Base-by-base conservation (phyloP, 2,329 filamentous ascomycete species). In the Lecanosticta acicola region DNA sequence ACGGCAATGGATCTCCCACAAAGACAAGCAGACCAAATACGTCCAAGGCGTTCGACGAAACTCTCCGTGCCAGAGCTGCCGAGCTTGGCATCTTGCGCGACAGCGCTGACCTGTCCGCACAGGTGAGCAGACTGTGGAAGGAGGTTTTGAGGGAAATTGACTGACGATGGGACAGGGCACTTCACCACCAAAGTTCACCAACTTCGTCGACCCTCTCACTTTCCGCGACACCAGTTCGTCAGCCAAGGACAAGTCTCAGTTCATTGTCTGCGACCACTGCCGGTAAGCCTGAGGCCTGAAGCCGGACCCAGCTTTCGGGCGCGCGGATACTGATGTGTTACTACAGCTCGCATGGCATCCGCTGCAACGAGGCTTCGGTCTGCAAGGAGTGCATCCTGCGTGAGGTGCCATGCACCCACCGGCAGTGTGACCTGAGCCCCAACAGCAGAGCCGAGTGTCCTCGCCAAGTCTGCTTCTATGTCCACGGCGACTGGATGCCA, bases 341-440 rank as follows among this genome's bases (percentile, higher is more conserved):
- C 33, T 32, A 32, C 18, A 47, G 50, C 34, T 41, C 50, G n/a
- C 50, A 53, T 41, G 44, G 49, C 41, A 41, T 54, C 39, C 46
- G 45, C 34, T 54, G 49, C 43, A 54, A 54, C 44, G 51, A 54
- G 41, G 51, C 49, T n/a, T 44, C 49, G n/a, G 49, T 54, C 18
- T 54, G 49, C 37, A 41, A 32, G 33, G 51, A 54, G 40, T 54
- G 51, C 40, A 50, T 50, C 43, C 36, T 50, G 8, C 46, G 51
- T 37, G 39, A 48, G 18, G 44, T 52, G 16, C 41, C 49, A 16
- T 54, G 51, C 46, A 50, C 42, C 16, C 51, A 54, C 20, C 49
- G 49, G 38, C 32, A 36, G 29, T 54, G 51, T 40, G 46, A 50
- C 19, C 41, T 48, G n/a, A 50, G 46, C 24, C 44, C 46, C 10